A percentile compares a stretch with the other conserved stretches of the same genome.
phyloP scores from a whole-genome alignment of 108 stramenopile species.

The Pseudonitzschia pungens region DNA sequence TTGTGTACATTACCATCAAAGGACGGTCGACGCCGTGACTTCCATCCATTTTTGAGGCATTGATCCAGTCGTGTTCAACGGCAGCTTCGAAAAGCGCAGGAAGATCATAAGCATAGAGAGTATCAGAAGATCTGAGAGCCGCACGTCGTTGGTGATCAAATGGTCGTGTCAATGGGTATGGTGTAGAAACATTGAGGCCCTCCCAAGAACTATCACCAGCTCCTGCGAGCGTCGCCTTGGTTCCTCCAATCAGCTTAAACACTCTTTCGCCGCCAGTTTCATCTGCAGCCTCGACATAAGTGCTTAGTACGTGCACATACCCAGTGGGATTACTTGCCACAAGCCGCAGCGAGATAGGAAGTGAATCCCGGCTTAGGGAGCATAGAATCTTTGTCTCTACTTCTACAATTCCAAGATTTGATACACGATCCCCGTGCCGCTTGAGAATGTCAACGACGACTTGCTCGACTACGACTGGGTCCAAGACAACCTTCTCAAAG shows the following conservation, averaged over 20 bases:
- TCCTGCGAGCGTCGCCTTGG: conserved; percentile 77
- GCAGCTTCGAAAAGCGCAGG: conserved; percentile 95
- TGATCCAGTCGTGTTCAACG: conserved; percentile 82
- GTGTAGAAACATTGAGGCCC: conserved; percentile 72
- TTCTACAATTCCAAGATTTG: conserved; percentile 87
- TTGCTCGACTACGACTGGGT: conserved; percentile 84
- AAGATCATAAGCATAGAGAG: conserved; percentile 95
- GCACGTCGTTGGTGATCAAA: conserved; percentile 92
- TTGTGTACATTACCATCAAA: conserved; percentile 87
- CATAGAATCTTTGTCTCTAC: conserved; percentile 94
- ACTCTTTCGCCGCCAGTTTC: conserved; percentile 62
- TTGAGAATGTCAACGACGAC: conserved; percentile 85
- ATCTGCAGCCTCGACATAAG: conserved; percentile 93
- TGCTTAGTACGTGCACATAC: conserved; percentile 92
- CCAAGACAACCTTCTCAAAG: conserved; percentile 78
- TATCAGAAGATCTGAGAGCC: conserved; percentile 84
- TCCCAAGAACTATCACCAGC: conserved; percentile 91
- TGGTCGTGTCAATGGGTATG: conserved; percentile 90
- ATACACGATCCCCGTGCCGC: conserved; percentile 80
- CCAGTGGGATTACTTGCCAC: conserved; percentile 97
- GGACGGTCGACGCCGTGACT: conserved; percentile 52
- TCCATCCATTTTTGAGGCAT: conserved; percentile 46
- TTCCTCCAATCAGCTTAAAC: conserved; percentile 88
- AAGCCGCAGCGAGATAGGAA: conserved; percentile 88
- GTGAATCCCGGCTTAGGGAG: conserved; percentile 66